Percentiles rank a stretch among this genome's conserved stretches.
Evolutionary conservation across 345 rosid species (phyloP).

Genomic region (Boechera retrofracta): DNA sequence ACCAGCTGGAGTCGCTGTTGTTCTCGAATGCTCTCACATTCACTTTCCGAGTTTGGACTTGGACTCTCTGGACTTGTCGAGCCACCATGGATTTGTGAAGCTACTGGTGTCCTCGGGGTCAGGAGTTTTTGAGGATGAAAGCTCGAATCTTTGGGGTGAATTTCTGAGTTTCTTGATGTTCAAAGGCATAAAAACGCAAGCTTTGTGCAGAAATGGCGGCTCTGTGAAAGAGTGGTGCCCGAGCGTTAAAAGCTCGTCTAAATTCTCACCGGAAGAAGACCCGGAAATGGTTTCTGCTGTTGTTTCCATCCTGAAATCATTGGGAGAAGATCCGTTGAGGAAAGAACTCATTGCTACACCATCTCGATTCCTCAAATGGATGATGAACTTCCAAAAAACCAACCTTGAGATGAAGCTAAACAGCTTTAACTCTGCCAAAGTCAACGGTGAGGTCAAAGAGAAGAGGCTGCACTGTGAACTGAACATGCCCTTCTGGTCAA

Average conservation of each 20-base stretch:
- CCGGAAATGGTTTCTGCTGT: slow-evolving; percentile 73
- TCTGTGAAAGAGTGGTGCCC: slow-evolving; percentile 72
- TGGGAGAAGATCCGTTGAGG: slow-evolving; percentile 92
- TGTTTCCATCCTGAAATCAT: slow-evolving; percentile 65
- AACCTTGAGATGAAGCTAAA: slow-evolving; percentile 68
- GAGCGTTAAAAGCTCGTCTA: slow-evolving; percentile 47
- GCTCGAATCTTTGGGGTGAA: slow-evolving; percentile 70
- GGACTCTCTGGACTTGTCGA: slow-evolving; percentile 47
- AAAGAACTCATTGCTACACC: slow-evolving; percentile 89
- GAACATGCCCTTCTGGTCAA: slow-evolving; percentile 83
- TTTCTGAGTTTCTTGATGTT: slow-evolving; percentile 66
- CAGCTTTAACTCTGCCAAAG: slow-evolving; percentile 49
- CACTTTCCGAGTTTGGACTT: slow-evolving; percentile 68
- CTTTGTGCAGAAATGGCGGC: slow-evolving; percentile 40
- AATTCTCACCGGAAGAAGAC: slow-evolving; percentile 47
- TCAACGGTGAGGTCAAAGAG: slow-evolving; percentile 48
- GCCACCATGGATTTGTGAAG: slow-evolving; percentile 63
- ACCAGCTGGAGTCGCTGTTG: slow-evolving; percentile 87
- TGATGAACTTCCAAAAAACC: slow-evolving; percentile 75
- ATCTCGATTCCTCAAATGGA: slow-evolving; percentile 71
- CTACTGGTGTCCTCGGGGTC: slow-evolving; percentile 64
- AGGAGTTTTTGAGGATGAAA: slow-evolving; percentile 73
- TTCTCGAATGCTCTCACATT: slow-evolving; percentile 84
- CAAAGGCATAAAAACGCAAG: slow-evolving; percentile 56
- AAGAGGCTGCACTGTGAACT: slow-evolving; percentile 63